Evolutionary conservation across 306 rosid genomes (phyloP).

Genomic region (Geum urbanum): DNA sequence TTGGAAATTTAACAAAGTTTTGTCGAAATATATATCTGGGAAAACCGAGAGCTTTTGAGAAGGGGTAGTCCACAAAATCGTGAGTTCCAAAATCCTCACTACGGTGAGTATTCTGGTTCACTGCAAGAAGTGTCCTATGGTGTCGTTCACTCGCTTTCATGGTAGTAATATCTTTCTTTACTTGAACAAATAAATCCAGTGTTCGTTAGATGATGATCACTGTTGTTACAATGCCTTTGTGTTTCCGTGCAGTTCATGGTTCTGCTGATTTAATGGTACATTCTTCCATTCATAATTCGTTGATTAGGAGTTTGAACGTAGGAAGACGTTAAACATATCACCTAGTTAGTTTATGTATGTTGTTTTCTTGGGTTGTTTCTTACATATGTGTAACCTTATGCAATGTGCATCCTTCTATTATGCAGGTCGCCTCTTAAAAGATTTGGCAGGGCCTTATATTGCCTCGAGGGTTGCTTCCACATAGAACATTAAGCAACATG

Average conservation of each 20-base stretch:
- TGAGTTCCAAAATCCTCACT: constrained; percentile 31
- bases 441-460: no score
- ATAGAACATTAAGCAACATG: no score
- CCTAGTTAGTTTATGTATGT: no score
- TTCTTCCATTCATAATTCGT: constrained; percentile 59
- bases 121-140: constrained; percentile 50
- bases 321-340: no score
- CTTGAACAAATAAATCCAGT: neutral
- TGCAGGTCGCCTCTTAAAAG: no score
- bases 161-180: constrained; percentile 39
- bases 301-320: no score
- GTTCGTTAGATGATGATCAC: neutral
- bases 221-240: neutral
- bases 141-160: constrained; percentile 56
- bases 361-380: no score
- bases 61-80: constrained; percentile 68
- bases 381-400: no score
- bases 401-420: no score
- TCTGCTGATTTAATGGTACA: constrained; percentile 66
- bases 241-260: constrained; percentile 66
- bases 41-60: constrained; percentile 88
- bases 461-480: no score
- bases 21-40: constrained; percentile 46
- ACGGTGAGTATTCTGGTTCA: constrained; percentile 56
- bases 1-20: neutral